Evolutionary conservation across 108 stramenopile species (phyloP).

Genomic region (Nannochloropsis salina): DNA sequence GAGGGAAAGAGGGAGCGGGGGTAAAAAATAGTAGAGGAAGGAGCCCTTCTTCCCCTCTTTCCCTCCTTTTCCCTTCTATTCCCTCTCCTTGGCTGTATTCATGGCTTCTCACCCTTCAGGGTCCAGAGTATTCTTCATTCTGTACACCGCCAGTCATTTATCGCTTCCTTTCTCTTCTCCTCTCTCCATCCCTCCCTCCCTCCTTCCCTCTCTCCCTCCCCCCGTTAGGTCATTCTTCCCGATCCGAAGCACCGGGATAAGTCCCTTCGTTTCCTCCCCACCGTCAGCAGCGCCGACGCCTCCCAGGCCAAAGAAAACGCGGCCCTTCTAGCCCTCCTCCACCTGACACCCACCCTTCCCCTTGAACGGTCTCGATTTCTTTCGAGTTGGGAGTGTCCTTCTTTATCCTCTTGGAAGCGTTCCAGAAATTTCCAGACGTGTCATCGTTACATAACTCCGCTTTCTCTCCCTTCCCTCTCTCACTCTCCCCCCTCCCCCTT

Average conservation of each 20-base stretch:
- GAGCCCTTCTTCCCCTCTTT: not conserved
- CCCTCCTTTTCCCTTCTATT: not conserved
- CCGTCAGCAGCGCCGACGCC: not conserved
- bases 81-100: not conserved
- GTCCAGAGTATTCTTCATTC: slow-evolving; percentile 21
- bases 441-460: too few species aligned
- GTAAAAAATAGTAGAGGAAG: too few species aligned
- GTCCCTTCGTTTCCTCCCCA: not conserved
- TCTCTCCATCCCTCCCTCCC: not conserved
- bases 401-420: too few species aligned
- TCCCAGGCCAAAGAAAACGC: not conserved
- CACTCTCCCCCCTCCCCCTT: not conserved
- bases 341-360: not conserved
- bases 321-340: not conserved
- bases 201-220: not conserved
- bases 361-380: too few species aligned
- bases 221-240: not conserved
- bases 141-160: too few species aligned
- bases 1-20: too few species aligned
- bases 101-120: not conserved
- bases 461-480: not conserved
- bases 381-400: too few species aligned
- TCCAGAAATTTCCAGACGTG: too few species aligned
- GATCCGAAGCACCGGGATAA: not conserved
- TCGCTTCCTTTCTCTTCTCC: not conserved